These are phyloP conservation scores for Adiantum capillusveneris DNA, from an alignment of 75 land plant species.

Conservation along the genomic window DNA sequence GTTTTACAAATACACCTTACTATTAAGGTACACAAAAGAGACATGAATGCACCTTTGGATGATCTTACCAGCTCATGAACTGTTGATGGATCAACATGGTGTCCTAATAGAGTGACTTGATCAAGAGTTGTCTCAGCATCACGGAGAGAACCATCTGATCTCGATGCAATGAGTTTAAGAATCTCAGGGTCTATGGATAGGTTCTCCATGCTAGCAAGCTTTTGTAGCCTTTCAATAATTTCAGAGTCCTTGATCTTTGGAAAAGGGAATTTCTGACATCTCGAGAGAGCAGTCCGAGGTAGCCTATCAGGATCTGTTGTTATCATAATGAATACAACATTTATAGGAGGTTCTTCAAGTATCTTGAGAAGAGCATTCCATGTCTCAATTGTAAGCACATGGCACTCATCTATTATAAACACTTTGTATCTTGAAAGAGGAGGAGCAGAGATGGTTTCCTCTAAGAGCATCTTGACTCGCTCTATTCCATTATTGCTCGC, in stretches of 20 bases:
- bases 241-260: constrained; percentile 35
- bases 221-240: constrained; percentile 25
- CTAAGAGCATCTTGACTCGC: constrained; percentile 42
- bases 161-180: constrained; percentile 25
- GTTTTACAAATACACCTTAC: too few relatives aligned
- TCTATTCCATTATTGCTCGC: constrained; percentile 34
- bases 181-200: constrained; percentile 29
- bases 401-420: constrained; percentile 47
- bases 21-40: neutral
- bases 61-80: constrained; percentile 49
- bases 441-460: constrained; percentile 19
- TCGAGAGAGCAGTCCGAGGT: constrained; percentile 28
- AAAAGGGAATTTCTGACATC: constrained; percentile 45
- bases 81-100: constrained; percentile 17
- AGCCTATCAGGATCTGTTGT: constrained; percentile 37
- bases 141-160: constrained; percentile 43
- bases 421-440: constrained; percentile 27
- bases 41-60: too few relatives aligned
- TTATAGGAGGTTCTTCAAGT: constrained; percentile 35
- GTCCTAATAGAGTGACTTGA: constrained; percentile 42
- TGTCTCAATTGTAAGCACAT: constrained; percentile 20
- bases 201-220: constrained; percentile 24
- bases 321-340: constrained; percentile 40
- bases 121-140: constrained; percentile 47
- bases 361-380: constrained; percentile 38